Evolutionary conservation across 1,284 basidiomycete genomes (phyloP), one percentile per base, ranked within the genome.

Genomic region (Cutaneotrichosporon cyanovorans): DNA sequence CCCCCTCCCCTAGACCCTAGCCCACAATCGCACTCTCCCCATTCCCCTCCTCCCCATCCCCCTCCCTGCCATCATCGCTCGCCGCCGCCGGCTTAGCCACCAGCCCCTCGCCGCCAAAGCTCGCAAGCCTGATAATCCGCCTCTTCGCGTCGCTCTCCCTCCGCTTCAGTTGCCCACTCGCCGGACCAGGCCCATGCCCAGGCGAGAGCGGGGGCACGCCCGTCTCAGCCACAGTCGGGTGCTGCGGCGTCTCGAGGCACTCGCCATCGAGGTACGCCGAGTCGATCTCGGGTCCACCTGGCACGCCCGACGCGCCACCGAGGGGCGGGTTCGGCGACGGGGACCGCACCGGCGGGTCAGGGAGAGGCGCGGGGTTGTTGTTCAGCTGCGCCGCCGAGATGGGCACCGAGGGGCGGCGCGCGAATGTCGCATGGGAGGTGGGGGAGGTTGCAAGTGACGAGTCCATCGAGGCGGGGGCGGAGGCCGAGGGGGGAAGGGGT

Each of bases 221-320:
- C 14, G 67, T 69, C 49, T 69, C 67, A 11, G 67, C 67, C n/a
- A 69, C 55, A 2, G 67, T 69, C 8, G 67, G 67, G 48, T 54
- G 52, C 16, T 37, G 37, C 14, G 52, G 52, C 36, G 43, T 21
- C 25, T 28, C 25, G 25, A 28, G 8, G 5, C 6, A 23, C 9
- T 18, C 35, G 30, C 15, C 34, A 32, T 65, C 62, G 48, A 66
- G 57, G 48, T 66, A 67, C 4, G 55, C 59, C 25, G 63, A 63
- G 28, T 61, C 58, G 3, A 48, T 38, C 7, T 20, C 37, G n/a
- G n/a, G 21, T 37, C 35, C 5, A 19, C 35, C 35, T 28, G 30
- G 30, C 3, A 2, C 12, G 28, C 28, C 40, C n/a, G n/a, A 35
- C 0, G 49, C 25, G 22, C 52, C 38, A 15, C 38, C 33, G 6